phyloP scores from a whole-genome alignment of 257 asterid genomes.

The Penstemon eatonii region DNA sequence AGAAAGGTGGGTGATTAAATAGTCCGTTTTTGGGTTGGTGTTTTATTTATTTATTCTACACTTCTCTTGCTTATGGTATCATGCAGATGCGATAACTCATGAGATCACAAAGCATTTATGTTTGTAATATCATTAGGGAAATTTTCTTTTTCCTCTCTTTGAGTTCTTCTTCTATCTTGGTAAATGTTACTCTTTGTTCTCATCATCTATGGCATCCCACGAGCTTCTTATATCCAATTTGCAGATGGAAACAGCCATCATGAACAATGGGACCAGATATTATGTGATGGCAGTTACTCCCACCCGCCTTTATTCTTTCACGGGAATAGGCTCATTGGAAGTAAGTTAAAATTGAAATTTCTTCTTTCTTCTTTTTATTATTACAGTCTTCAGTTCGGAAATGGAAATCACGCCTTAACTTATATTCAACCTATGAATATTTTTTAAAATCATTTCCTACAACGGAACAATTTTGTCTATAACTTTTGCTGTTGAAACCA shows the following conservation, averaged over 20 bases:
- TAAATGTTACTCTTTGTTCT: slow-evolving; percentile 25
- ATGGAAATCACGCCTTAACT: slow-evolving; percentile 15
- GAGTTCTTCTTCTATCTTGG: background rate
- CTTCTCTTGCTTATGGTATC: slow-evolving; percentile 12
- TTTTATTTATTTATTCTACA: slow-evolving; percentile 2
- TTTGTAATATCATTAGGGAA: background rate
- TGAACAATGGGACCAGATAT: slow-evolving; percentile 64
- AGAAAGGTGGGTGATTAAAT: slow-evolving; percentile 4
- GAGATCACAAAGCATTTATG: slow-evolving; percentile 13
- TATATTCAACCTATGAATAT: slow-evolving; percentile 11
- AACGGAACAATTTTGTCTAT: background rate
- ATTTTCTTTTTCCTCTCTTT: slow-evolving; percentile 6
- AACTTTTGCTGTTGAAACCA: background rate
- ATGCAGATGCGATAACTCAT: slow-evolving; percentile 9
- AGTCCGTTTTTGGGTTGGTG: slow-evolving; percentile 1
- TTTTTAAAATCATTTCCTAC: background rate
- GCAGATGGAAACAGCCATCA: slow-evolving; percentile 89
- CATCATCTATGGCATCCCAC: slow-evolving; percentile 11
- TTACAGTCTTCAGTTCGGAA: slow-evolving; percentile 16
- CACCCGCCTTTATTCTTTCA: slow-evolving; percentile 91
- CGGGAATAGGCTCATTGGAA: slow-evolving; percentile 86
- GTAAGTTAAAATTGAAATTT: slow-evolving; percentile 46
- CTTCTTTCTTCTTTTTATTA: slow-evolving; percentile 11
- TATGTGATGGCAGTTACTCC: slow-evolving; percentile 99
- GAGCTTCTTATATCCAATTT: slow-evolving; percentile 23